A percentile compares a stretch with the other conserved stretches of the same genome.
Evolutionary conservation across 23 red algal species (phyloP).

Genomic region (Gracilaria domingensis): DNA sequence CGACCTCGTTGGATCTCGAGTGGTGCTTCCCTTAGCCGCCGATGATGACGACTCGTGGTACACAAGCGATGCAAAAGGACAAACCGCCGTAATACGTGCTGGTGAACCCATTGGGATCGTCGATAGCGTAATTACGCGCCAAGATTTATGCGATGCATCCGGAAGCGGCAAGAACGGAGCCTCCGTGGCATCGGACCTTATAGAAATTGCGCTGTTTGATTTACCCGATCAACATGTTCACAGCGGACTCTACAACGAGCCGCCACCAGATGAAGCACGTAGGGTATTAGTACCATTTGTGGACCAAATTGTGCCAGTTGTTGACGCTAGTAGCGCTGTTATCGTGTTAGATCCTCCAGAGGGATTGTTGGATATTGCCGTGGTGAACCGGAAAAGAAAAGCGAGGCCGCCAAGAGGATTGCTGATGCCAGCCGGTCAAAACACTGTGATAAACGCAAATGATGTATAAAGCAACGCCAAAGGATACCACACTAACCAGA

Average conservation of each 20-base stretch:
- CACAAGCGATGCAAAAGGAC: neutral
- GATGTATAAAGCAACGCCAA: slow-evolving; percentile 95
- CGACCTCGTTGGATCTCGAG: slow-evolving; percentile 64
- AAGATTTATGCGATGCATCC: slow-evolving; percentile 60
- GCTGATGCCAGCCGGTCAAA: slow-evolving; percentile 76
- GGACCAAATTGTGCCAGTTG: slow-evolving; percentile 76
- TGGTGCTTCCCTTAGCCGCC: neutral
- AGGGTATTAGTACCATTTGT: slow-evolving; percentile 89
- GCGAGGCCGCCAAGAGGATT: slow-evolving; percentile 32
- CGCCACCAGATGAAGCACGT: slow-evolving; percentile 29
- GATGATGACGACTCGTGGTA: slow-evolving; percentile 13
- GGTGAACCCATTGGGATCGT: slow-evolving; percentile 61
- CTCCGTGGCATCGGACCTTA: slow-evolving; percentile 57
- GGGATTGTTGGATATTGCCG: slow-evolving; percentile 82
- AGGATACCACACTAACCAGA: slow-evolving; percentile 96
- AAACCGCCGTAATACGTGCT: neutral
- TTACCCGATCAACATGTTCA: slow-evolving; percentile 14
- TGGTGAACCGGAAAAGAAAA: slow-evolving; percentile 69
- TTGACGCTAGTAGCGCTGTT: slow-evolving; percentile 58
- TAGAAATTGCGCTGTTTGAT: slow-evolving; percentile 73
- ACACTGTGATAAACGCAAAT: slow-evolving; percentile 97
- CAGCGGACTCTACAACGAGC: slow-evolving; percentile 10
- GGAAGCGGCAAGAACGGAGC: slow-evolving; percentile 44
- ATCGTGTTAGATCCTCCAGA: slow-evolving; percentile 83
- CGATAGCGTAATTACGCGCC: slow-evolving; percentile 70